Percentiles rank a stretch among this genome's conserved stretches.
Conservation (phyloP, 257 asterid species). For the Linderniella brevidens region DNA sequence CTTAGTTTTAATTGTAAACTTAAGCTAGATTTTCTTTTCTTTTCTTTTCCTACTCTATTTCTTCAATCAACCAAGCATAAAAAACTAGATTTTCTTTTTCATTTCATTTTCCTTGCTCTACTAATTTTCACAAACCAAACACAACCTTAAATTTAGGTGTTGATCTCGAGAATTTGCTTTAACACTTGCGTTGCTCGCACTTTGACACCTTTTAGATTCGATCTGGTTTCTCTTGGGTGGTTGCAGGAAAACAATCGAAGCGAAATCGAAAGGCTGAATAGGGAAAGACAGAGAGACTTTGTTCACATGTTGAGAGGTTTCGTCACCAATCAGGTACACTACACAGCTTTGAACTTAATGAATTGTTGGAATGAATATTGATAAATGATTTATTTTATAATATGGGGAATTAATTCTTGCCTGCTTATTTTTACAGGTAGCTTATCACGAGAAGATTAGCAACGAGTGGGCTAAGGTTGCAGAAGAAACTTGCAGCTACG, state of each 20-base stretch:
- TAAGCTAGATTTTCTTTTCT: too few species aligned
- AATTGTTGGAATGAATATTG: neutral
- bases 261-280: constrained; percentile 72
- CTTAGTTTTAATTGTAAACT: too few species aligned
- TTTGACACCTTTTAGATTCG: constrained; percentile 1
- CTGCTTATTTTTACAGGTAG: constrained; percentile 29
- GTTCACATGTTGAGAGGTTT: constrained; percentile 82
- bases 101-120: too few species aligned
- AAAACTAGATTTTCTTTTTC: too few species aligned
- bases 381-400: neutral
- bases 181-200: constrained; percentile 1
- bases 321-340: constrained; percentile 55
- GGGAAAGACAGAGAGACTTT: constrained; percentile 59
- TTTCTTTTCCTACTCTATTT: too few species aligned
- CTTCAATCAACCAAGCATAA: too few species aligned
- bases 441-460: constrained; percentile 53
- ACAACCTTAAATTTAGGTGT: too few species aligned
- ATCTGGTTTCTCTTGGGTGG: constrained; percentile 9
- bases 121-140: too few species aligned
- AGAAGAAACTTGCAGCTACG: constrained; percentile 57
- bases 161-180: neutral
- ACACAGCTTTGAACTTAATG: constrained; percentile 2
- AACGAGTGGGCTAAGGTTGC: constrained; percentile 78
- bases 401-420: neutral
- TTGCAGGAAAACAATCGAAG: constrained; percentile 78